Evolutionary conservation across 805 yeast species (phyloP).

Genomic region (Schwanniomyces yamadae): DNA sequence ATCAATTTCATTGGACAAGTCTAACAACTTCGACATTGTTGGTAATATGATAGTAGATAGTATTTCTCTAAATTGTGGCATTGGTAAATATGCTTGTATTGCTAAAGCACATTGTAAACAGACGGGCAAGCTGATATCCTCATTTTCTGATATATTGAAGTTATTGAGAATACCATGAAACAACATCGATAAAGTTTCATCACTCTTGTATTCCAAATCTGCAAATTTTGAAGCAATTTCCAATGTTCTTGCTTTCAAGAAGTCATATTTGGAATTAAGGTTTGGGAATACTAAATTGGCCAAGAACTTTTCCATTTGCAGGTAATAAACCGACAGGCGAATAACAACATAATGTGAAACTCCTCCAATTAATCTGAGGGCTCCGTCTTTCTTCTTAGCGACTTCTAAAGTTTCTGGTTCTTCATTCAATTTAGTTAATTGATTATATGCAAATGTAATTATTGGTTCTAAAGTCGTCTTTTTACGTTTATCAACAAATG

Average conservation of each 20-base stretch:
- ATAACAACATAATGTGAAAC: constrained; percentile 58
- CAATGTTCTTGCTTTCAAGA: constrained; percentile 74
- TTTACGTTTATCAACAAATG: constrained; percentile 68
- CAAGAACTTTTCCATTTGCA: constrained; percentile 70
- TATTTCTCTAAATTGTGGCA: constrained; percentile 65
- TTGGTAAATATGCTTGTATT: constrained; percentile 70
- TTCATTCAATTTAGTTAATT: constrained; percentile 31
- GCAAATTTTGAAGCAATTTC: constrained; percentile 66
- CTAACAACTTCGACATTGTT: constrained; percentile 76
- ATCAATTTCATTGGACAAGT: constrained; percentile 76
- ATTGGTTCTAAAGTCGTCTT: constrained; percentile 59
- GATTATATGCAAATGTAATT: constrained; percentile 56
- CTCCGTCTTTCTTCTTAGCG: constrained; percentile 70
- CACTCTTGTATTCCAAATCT: constrained; percentile 48
- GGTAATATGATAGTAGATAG: constrained; percentile 69
- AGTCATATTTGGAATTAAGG: constrained; percentile 58
- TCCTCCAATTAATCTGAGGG: constrained; percentile 74
- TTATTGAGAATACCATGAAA: constrained; percentile 35
- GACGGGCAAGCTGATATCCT: constrained; percentile 57
- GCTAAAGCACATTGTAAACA: constrained; percentile 84
- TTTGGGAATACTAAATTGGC: constrained; percentile 67
- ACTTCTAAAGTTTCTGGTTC: constrained; percentile 43
- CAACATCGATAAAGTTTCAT: constrained; percentile 20
- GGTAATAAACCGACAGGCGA: constrained; percentile 54
- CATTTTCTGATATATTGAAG: constrained; percentile 20